A percentile compares a stretch with the other conserved stretches of the same genome.
These are phyloP conservation scores for Pythium graminicola DNA, from an alignment of 352 stramenopile species.

Conservation along the genomic window DNA sequence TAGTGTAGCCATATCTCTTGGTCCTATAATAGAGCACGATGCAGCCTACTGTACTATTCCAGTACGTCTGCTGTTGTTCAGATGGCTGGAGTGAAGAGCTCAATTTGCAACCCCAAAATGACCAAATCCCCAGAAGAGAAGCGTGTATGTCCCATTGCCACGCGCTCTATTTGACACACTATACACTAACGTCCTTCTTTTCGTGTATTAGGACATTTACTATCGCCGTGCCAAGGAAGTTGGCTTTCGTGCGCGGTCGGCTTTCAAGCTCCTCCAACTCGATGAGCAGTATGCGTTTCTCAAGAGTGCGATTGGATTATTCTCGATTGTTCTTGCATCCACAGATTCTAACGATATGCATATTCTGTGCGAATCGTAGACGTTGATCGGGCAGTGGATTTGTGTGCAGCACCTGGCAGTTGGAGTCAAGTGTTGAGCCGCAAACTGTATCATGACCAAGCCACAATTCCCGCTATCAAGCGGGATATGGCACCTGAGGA, in stretches of 20 bases:
- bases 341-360: neutral
- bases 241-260: constrained; percentile 95
- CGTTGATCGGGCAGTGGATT: constrained; percentile 75
- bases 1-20: constrained; percentile 4
- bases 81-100: constrained; percentile 8
- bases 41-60: neutral
- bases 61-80: neutral
- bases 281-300: constrained; percentile 98
- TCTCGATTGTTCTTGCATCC: neutral
- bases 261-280: constrained; percentile 99
- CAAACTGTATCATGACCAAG: neutral
- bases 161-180: neutral
- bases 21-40: no score
- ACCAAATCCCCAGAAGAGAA: constrained; percentile 90
- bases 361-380: no score
- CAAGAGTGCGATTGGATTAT: constrained; percentile 18
- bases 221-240: constrained; percentile 91
- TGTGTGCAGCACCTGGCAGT: constrained; percentile 77
- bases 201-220: constrained; percentile 78
- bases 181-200: neutral
- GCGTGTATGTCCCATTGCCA: constrained; percentile 41
- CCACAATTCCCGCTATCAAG: constrained; percentile 20
- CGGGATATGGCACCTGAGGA: constrained; percentile 21
- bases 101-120: constrained; percentile 35
- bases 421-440: constrained; percentile 78